A percentile compares a stretch with the other conserved stretches of the same genome.
These are phyloP conservation scores for Mitragyna speciosa DNA, from an alignment of 257 asterid genomes.

Conservation along the genomic window DNA sequence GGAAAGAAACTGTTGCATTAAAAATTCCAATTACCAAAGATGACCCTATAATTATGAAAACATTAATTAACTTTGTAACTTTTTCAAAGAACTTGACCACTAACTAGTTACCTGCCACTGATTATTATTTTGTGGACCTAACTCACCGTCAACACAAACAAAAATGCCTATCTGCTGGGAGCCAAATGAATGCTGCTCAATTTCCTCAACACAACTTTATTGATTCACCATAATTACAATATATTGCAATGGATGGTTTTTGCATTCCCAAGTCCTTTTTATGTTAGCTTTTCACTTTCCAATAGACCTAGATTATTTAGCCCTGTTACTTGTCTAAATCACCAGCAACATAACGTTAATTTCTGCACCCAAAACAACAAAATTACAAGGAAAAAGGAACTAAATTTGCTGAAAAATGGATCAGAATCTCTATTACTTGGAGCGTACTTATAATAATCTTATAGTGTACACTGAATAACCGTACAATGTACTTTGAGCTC, in stretches of 20 bases:
- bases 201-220: conserved; percentile 19
- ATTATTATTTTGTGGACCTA: conserved; percentile 11
- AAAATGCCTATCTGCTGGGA: conserved; percentile 22
- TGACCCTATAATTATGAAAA: not conserved
- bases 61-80: not conserved
- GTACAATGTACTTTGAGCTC: not conserved
- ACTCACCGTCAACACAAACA: conserved; percentile 24
- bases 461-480: too few relatives aligned
- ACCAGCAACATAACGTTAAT: not conserved
- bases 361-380: not conserved
- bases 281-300: not conserved
- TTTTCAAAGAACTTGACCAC: not conserved
- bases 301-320: not conserved
- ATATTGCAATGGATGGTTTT: conserved; percentile 29
- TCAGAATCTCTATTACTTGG: too few relatives aligned
- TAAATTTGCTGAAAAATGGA: not conserved
- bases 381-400: not conserved
- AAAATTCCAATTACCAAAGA: not conserved
- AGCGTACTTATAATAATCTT: too few relatives aligned
- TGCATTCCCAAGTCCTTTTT: conserved; percentile 16
- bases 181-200: conserved; percentile 26
- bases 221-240: conserved; percentile 37
- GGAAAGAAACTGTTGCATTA: not conserved
- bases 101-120: conserved; percentile 16
- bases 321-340: too few relatives aligned